Percentiles rank a stretch among this genome's conserved stretches.
Evolutionary conservation across 2,329 filamentous ascomycete genomes (phyloP).

Genomic region (Sporothrix luriei): DNA sequence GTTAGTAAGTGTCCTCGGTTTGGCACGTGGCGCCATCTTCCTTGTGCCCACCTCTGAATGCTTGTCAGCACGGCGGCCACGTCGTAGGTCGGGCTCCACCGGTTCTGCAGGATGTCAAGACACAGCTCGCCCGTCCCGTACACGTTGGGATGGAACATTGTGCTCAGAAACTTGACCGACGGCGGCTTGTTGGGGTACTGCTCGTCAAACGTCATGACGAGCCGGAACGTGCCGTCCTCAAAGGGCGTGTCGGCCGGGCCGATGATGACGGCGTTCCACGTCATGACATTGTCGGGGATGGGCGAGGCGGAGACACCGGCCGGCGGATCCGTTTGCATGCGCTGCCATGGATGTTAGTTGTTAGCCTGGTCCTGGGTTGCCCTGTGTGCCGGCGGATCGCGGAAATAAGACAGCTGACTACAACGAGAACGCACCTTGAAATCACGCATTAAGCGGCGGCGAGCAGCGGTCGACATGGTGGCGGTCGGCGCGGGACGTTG

Average conservation of each 20-base stretch:
- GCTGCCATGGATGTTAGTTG: constrained; percentile 54
- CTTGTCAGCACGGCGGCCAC: constrained; percentile 96
- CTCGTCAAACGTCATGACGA: constrained; percentile 99
- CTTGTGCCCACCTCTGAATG: constrained; percentile 75
- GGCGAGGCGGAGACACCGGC: constrained; percentile 95
- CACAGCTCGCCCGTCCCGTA: constrained; percentile 97
- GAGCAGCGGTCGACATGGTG: constrained; percentile 81
- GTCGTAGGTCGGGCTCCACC: constrained; percentile 98
- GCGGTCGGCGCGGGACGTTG: background rate
- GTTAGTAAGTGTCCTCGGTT: background rate
- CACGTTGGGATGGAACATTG: constrained; percentile 99
- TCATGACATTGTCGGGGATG: constrained; percentile 96
- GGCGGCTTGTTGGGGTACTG: constrained; percentile 98
- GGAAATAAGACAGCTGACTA: background rate
- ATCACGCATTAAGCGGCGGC: constrained; percentile 96
- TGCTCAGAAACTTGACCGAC: constrained; percentile 95
- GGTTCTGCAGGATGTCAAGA: constrained; percentile 93
- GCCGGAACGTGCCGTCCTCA: constrained; percentile 94
- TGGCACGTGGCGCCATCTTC: background rate
- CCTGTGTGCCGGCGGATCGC: background rate
- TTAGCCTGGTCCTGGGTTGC: constrained; percentile 24
- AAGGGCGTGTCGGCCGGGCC: constrained; percentile 96
- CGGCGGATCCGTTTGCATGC: constrained; percentile 98
- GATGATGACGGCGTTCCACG: constrained; percentile 98
- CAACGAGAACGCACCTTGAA: constrained; percentile 72